Percentiles rank a stretch among this genome's conserved stretches.
phyloP scores from a whole-genome alignment of 345 rosid genomes.

The Murraya koenigii region DNA sequence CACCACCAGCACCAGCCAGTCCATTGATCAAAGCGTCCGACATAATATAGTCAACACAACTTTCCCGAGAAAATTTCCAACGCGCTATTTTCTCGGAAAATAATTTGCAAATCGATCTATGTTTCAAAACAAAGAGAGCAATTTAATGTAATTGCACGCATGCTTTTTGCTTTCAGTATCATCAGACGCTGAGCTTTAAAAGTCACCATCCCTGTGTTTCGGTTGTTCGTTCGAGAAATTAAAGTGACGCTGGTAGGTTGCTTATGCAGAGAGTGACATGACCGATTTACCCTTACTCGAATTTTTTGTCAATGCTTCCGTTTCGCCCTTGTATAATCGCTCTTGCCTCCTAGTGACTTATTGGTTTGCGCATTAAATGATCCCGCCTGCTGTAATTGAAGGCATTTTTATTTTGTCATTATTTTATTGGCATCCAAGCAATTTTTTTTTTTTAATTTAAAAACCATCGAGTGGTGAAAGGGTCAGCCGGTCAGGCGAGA shows the following conservation, averaged over 20 bases:
- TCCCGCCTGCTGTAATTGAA: background rate
- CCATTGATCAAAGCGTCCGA: constrained; percentile 97
- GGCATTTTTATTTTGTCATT: too few relatives aligned
- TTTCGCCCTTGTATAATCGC: background rate
- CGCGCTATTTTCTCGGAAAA: background rate
- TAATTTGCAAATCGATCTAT: background rate
- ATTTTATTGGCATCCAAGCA: too few relatives aligned
- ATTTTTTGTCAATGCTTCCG: background rate
- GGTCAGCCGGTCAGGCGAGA: too few relatives aligned
- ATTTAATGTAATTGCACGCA: background rate
- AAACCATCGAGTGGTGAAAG: too few relatives aligned
- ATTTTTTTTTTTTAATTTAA: too few relatives aligned
- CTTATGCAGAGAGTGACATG: background rate
- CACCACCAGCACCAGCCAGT: constrained; percentile 94
- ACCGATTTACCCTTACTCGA: constrained; percentile 1
- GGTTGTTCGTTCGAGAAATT: constrained; percentile 23
- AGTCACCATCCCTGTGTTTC: background rate
- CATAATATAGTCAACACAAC: constrained; percentile 53
- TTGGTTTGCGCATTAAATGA: background rate
- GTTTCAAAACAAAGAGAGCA: background rate
- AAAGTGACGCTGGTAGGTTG: background rate
- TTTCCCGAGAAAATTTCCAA: constrained; percentile 12
- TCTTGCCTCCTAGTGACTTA: background rate
- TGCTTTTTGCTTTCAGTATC: background rate
- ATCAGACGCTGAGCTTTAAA: too few relatives aligned